phyloP scores from a whole-genome alignment of 2,329 filamentous ascomycete genomes.

The Aspergillus aculeatinus region DNA sequence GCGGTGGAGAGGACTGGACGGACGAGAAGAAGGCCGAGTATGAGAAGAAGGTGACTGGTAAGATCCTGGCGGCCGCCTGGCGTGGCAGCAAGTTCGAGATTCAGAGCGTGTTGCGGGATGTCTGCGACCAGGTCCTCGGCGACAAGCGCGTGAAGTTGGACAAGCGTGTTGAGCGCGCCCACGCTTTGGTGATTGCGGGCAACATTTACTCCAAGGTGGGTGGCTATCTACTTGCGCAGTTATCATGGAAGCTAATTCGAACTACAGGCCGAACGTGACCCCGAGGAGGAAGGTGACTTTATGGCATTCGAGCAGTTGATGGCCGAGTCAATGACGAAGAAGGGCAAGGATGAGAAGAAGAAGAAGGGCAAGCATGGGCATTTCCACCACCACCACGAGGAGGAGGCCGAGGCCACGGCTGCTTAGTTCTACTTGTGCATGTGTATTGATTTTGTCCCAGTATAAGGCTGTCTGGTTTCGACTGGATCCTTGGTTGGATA shows the following conservation, averaged over 20 bases:
- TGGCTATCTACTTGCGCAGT: slow-evolving; percentile 10
- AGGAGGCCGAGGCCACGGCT: slow-evolving; percentile 14
- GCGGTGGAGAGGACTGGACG: slow-evolving; percentile 95
- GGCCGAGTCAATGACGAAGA: slow-evolving; percentile 93
- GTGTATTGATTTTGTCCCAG: slow-evolving; percentile 1
- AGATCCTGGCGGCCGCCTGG: slow-evolving; percentile 97
- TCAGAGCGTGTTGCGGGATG: slow-evolving; percentile 89
- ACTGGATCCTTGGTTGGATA: slow-evolving; percentile 7
- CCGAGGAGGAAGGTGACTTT: slow-evolving; percentile 97
- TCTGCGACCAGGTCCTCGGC: slow-evolving; percentile 84
- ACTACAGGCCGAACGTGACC: slow-evolving; percentile 74
- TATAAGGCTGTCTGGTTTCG: neutral
- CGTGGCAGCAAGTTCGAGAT: slow-evolving; percentile 97
- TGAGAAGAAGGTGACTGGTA: slow-evolving; percentile 91
- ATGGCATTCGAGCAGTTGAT: slow-evolving; percentile 99
- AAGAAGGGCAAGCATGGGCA: slow-evolving; percentile 51
- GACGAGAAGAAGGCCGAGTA: slow-evolving; percentile 96
- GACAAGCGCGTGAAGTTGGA: slow-evolving; percentile 73
- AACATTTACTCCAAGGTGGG: slow-evolving; percentile 84
- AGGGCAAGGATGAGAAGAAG: slow-evolving; percentile 76
- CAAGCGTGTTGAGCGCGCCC: slow-evolving; percentile 87
- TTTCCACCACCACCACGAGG: slow-evolving; percentile 17
- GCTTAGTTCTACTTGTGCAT: slow-evolving; percentile 4
- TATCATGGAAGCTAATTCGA: slow-evolving; percentile 12
- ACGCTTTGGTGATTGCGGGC: slow-evolving; percentile 83